A percentile compares a stretch with the other conserved stretches of the same genome.
Conservation (phyloP, 2,329 filamentous ascomycete species). For the Neocucurbitaria cava region DNA sequence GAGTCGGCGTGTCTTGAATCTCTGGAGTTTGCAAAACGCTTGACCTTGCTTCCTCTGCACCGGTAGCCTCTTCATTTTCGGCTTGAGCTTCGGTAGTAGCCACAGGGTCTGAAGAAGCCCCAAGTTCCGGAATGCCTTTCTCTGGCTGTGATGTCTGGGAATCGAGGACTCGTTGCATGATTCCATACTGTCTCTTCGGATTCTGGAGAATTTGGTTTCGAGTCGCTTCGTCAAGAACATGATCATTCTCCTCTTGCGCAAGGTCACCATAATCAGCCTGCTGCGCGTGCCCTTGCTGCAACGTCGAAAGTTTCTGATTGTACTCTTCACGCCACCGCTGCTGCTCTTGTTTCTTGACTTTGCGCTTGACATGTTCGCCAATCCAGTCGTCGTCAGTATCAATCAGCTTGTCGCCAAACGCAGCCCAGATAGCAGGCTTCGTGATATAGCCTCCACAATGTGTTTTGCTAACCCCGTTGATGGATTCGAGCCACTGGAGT, state of each 20-base stretch:
- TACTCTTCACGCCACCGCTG: slow-evolving; percentile 33
- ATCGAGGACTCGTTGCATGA: slow-evolving; percentile 18
- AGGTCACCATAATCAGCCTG: background rate
- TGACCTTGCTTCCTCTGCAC: background rate
- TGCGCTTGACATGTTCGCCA: slow-evolving; percentile 38
- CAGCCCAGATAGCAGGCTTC: slow-evolving; percentile 38
- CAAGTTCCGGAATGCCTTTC: background rate
- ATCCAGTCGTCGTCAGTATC: slow-evolving; percentile 40
- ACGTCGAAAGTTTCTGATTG: slow-evolving; percentile 23
- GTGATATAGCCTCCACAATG: slow-evolving; percentile 29
- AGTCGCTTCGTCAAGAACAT: background rate
- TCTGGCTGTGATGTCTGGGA: background rate
- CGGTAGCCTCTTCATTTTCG: background rate
- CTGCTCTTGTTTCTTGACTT: slow-evolving; percentile 24
- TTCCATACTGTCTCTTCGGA: slow-evolving; percentile 28
- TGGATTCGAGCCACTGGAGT: slow-evolving; percentile 36
- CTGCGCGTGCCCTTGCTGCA: slow-evolving; percentile 8
- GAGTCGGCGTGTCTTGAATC: background rate
- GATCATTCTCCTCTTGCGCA: background rate
- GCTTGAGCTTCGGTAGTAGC: background rate
- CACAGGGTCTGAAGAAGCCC: background rate
- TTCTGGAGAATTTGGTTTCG: slow-evolving; percentile 23
- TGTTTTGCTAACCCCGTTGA: slow-evolving; percentile 30
- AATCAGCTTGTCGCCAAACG: slow-evolving; percentile 39
- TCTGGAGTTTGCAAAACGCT: slow-evolving; percentile 1